Percentiles rank a stretch among this genome's conserved stretches.
These are phyloP conservation scores for Microstegium vimineum DNA, from an alignment of 176 grass and related monocot species.

Conservation along the genomic window DNA sequence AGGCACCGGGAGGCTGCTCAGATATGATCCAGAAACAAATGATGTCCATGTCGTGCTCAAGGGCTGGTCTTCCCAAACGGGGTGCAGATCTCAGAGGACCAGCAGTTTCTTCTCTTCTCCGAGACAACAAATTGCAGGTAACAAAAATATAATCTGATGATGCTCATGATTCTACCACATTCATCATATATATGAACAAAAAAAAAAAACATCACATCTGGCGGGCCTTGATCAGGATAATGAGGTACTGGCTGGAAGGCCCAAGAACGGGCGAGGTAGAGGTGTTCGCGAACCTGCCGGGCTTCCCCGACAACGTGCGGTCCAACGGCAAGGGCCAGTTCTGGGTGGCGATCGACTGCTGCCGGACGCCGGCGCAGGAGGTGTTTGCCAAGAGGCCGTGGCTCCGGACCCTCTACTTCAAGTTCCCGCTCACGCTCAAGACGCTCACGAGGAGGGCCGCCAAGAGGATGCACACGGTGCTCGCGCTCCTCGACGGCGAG, in stretches of 20 bases:
- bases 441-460: conserved; percentile 49
- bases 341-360: conserved; percentile 94
- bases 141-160: background rate
- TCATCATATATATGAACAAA: background rate
- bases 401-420: conserved; percentile 70
- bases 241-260: conserved; percentile 85
- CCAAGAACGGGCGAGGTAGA: conserved; percentile 46
- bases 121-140: conserved; percentile 94
- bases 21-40: conserved; percentile 56
- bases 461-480: conserved; percentile 69
- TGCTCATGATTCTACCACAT: background rate
- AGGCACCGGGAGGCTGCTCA: conserved; percentile 69
- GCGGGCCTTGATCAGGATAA: conserved; percentile 44
- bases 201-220: background rate
- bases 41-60: conserved; percentile 47
- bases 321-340: conserved; percentile 59
- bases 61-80: conserved; percentile 80
- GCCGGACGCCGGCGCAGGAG: conserved; percentile 61
- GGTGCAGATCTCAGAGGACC: conserved; percentile 81
- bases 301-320: conserved; percentile 87
- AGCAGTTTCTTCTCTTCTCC: conserved; percentile 71
- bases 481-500: conserved; percentile 61
- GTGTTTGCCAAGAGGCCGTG: conserved; percentile 71
- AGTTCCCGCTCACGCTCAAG: conserved; percentile 60
- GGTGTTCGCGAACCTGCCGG: conserved; percentile 72